A percentile compares a stretch with the other conserved stretches of the same genome.
Conservation (phyloP, 495 filamentous ascomycete species). For the Aspergillus steynii region DNA sequence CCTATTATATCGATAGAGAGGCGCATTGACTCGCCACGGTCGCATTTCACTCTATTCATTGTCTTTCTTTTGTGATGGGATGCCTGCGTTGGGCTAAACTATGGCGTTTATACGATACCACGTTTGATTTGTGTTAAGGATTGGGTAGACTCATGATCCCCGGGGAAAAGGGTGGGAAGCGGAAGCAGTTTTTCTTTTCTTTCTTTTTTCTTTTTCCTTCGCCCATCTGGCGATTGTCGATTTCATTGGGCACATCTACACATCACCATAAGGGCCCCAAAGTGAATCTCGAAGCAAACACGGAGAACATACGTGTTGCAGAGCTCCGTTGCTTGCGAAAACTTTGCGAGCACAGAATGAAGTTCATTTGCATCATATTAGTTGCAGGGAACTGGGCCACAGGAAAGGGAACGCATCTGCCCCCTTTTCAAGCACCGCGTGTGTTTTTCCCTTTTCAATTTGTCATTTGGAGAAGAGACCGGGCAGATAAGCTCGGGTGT, state of each 20-base stretch:
- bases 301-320: not conserved
- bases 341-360: not conserved
- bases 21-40: conserved; percentile 15
- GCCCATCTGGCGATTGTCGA: not conserved
- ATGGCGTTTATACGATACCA: conserved; percentile 23
- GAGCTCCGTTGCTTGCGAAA: not conserved
- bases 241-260: not conserved
- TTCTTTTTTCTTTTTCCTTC: not conserved
- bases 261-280: not conserved
- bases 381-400: not conserved
- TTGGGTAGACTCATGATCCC: not conserved
- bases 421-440: not conserved
- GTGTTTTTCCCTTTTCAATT: not conserved
- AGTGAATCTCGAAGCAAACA: not conserved
- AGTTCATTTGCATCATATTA: not conserved
- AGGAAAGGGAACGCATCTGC: not conserved
- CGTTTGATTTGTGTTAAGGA: conserved; percentile 10
- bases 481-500: conserved; percentile 61
- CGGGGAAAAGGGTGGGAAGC: no score
- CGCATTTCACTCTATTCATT: not conserved
- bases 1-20: conserved; percentile 35
- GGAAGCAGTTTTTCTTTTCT: not conserved
- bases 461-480: conserved; percentile 10
- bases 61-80: conserved; percentile 12
- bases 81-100: conserved; percentile 14